A percentile compares a stretch with the other conserved stretches of the same genome.
Conservation (phyloP, 495 filamentous ascomycete genomes). For the Hyphodiscus hymeniophilus region DNA sequence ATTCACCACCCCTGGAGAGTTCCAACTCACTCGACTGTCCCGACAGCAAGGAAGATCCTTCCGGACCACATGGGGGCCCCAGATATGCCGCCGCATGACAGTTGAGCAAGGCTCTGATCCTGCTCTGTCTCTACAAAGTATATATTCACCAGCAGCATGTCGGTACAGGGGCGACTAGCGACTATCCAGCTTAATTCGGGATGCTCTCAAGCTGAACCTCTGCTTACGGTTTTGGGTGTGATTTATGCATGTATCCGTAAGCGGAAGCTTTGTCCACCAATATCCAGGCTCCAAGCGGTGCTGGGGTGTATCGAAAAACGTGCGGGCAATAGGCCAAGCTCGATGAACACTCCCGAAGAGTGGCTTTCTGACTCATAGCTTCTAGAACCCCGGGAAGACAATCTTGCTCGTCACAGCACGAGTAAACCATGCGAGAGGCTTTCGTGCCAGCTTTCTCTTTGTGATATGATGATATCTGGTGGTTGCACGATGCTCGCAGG, state of each 20-base stretch:
- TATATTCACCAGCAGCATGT: background rate
- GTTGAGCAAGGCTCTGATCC: background rate
- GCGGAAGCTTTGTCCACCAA: background rate
- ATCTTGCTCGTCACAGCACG: background rate
- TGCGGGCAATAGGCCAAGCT: too few relatives aligned
- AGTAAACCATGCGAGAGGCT: slow-evolving; percentile 2
- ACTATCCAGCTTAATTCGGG: too few relatives aligned
- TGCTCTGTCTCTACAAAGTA: background rate
- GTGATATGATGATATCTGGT: too few relatives aligned
- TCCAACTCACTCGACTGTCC: background rate
- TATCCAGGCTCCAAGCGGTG: too few relatives aligned
- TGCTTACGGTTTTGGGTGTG: background rate
- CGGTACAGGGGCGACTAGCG: background rate
- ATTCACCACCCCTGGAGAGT: background rate
- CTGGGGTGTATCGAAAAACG: too few relatives aligned
- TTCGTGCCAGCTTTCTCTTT: too few relatives aligned
- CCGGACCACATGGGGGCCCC: slow-evolving; percentile 12
- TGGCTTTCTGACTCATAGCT: too few relatives aligned
- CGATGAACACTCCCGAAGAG: too few relatives aligned
- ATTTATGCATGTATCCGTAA: background rate
- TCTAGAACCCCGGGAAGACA: background rate
- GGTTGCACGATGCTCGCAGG: background rate
- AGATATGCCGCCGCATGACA: background rate
- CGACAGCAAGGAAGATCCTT: slow-evolving; percentile 11
- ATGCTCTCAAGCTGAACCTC: background rate